Evolutionary conservation across 306 rosid species (phyloP).

Genomic region (Casuarina equisetifolia): DNA sequence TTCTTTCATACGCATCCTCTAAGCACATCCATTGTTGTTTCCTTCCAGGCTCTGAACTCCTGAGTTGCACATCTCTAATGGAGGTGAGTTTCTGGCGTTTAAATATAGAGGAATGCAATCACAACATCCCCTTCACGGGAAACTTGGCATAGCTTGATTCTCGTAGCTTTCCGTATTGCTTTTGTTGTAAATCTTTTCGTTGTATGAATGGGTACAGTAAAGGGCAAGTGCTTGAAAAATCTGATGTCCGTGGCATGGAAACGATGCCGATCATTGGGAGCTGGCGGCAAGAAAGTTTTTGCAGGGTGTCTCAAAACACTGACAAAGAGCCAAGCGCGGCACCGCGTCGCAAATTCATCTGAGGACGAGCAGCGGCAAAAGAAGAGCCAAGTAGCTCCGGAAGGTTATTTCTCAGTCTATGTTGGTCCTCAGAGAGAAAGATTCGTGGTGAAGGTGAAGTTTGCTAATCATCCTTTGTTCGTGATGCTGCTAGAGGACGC

Average conservation of each 20-base stretch:
- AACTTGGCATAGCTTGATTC: too few relatives aligned
- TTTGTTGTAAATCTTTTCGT: too few relatives aligned
- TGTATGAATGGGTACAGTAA: slow-evolving; percentile 27
- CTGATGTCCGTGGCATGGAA: slow-evolving; percentile 38
- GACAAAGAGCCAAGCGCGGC: slow-evolving; percentile 19
- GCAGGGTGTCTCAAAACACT: too few relatives aligned
- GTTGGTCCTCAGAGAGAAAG: slow-evolving; percentile 57
- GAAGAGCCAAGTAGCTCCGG: slow-evolving; percentile 28
- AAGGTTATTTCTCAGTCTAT: slow-evolving; percentile 55
- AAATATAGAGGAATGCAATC: too few relatives aligned
- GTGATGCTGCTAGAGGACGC: slow-evolving; percentile 60
- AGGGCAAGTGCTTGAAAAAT: slow-evolving; percentile 36
- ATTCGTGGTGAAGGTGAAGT: slow-evolving; percentile 48
- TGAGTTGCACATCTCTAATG: too few relatives aligned
- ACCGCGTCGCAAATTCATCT: neutral
- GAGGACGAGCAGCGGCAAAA: neutral
- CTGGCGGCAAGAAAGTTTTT: neutral
- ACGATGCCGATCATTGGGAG: slow-evolving; percentile 28
- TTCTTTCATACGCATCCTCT: too few relatives aligned
- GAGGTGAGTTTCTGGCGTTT: too few relatives aligned
- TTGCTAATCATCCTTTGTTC: slow-evolving; percentile 60
- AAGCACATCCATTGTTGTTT: neutral
- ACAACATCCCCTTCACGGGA: too few relatives aligned
- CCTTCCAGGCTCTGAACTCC: too few relatives aligned
- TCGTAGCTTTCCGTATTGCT: too few relatives aligned